Evolutionary conservation across 1,139 yeast species (phyloP).

Genomic region (Geotrichum restrictum): DNA sequence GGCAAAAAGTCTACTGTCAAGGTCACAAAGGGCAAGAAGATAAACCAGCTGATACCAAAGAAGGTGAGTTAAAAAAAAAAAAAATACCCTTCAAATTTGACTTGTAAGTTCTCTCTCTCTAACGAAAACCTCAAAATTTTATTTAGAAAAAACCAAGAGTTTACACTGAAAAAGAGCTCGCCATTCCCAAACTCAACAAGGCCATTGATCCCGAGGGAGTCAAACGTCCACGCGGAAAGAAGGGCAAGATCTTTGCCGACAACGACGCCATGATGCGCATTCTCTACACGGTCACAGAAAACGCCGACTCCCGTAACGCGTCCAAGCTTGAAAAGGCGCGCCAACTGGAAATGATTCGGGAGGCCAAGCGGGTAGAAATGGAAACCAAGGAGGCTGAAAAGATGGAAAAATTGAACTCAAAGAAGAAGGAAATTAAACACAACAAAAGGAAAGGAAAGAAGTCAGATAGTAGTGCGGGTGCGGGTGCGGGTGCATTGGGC

Average conservation of each 20-base stretch:
- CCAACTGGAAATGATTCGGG: conserved; percentile 85
- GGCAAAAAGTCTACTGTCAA: conserved; percentile 20
- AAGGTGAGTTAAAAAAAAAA: too few species aligned
- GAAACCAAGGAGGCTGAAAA: conserved; percentile 77
- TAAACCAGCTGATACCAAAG: conserved; percentile 16
- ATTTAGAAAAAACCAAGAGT: conserved; percentile 49
- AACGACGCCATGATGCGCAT: conserved; percentile 65
- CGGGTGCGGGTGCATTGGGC: conserved; percentile 17
- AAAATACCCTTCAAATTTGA: too few species aligned
- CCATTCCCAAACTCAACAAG: conserved; percentile 72
- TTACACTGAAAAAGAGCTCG: conserved; percentile 72
- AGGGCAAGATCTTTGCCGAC: conserved; percentile 84
- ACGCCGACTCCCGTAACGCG: conserved; percentile 75
- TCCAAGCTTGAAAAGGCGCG: conserved; percentile 86
- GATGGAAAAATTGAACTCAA: conserved; percentile 63
- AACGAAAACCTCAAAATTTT: conserved; percentile 1
- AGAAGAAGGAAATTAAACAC: conserved; percentile 70
- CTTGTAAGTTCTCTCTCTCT: too few species aligned
- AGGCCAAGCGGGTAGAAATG: conserved; percentile 76
- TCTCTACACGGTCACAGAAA: conserved; percentile 75
- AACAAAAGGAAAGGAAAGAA: conserved; percentile 37
- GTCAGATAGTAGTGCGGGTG: conserved; percentile 3
- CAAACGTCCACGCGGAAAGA: conserved; percentile 69
- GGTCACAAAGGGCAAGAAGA: conserved; percentile 23
- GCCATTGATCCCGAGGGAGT: conserved; percentile 85